These are phyloP conservation scores for Umbelopsis sp. DNA, from an alignment of 192 early-diverging fungal genomes.

Conservation along the genomic window DNA sequence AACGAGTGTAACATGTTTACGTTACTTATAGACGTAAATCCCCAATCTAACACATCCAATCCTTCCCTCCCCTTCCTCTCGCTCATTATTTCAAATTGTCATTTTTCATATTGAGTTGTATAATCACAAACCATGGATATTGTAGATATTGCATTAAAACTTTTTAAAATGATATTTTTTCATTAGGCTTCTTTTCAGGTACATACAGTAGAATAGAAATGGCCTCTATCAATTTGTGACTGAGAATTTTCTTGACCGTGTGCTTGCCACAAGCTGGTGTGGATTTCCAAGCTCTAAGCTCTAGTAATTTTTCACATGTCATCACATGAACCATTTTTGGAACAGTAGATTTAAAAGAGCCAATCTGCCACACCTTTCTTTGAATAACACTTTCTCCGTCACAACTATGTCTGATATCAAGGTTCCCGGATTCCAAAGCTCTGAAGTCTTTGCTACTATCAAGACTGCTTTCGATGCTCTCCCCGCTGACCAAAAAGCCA, in stretches of 20 bases:
- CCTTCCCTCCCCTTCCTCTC: neutral
- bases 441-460: constrained; percentile 74
- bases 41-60: neutral
- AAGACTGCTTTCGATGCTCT: constrained; percentile 56
- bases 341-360: neutral
- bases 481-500: constrained; percentile 61
- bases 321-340: constrained; percentile 16
- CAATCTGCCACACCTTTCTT: neutral
- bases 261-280: no score
- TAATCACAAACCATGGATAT: neutral
- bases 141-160: neutral
- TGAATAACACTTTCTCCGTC: neutral
- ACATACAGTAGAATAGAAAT: no score
- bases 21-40: neutral
- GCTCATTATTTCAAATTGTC: neutral
- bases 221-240: no score
- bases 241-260: no score
- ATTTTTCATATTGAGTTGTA: neutral
- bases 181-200: neutral
- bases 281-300: no score
- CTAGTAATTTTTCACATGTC: neutral
- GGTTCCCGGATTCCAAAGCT: constrained; percentile 70
- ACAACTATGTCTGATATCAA: constrained; percentile 37
- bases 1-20: constrained; percentile 61
- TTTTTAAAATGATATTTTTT: no score